Evolutionary conservation across 2,329 filamentous ascomycete species (phyloP), one percentile per base, ranked within the genome.

Genomic region (Colletotrichum gigasporum): DNA sequence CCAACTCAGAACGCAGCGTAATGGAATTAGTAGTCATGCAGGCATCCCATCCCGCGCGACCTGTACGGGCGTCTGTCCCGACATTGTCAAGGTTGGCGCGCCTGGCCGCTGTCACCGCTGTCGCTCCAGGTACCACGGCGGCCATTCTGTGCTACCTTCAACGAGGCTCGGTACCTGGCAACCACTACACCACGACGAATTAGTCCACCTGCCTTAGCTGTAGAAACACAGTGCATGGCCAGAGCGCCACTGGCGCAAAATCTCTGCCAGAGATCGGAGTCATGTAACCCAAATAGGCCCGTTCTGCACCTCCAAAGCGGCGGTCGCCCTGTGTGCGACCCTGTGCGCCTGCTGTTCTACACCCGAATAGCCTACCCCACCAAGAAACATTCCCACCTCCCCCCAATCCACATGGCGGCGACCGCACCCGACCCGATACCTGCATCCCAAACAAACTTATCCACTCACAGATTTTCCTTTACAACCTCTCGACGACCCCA

Each of bases 391-490:
- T 62, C 24, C 30, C 57, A 65, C 39, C 48, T 39, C 45, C 39
- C 45, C 47, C 32, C 45, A 63, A 42, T 48, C 57, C 56, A 62
- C 42, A 62, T 62, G 62, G 62, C 7, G 18, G 55, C 54, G 47
- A 65, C 62, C 48, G 56, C 62, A 65, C 62, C 47, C 61, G 42
- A 64, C 55, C 61, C 50, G 48, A 64, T 54, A 61, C 48, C 48
- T 61, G 28, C 61, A 44, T 62, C 62, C 62, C 47, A 65, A 65
- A 65, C 62, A 62, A 62, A 65, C 56, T 61, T 64, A 64, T 54
- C 62, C 62, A 62, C 62, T 65, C 56, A 65, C 42, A 65, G 56
- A 65, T 62, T 65, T 65, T 65, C 57, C 48, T 65, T 64, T 61
- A 62, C 62, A 65, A 65, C 62, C 62, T 65, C 56, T 62, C 50